Evolutionary conservation across 1,139 yeast species (phyloP), one percentile per base, ranked within the genome.

Genomic region (Yamadazyma conglobata): DNA sequence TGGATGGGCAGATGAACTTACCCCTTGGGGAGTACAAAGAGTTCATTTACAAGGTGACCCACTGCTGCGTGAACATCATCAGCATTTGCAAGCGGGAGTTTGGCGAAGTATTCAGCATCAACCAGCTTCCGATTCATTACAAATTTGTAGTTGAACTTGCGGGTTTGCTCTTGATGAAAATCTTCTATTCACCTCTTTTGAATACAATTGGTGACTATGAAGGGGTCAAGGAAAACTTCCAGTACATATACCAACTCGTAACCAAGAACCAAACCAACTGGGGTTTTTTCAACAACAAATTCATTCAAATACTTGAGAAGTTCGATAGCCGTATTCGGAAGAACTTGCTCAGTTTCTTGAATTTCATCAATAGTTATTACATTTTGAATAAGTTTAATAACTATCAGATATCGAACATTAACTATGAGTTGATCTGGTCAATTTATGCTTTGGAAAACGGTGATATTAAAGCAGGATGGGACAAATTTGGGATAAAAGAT

Each of bases 371-470:
- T 4, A 46, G 56, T 3, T 58, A 59, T 34, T 59, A 59, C 31
- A 44, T 67, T 31, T 49, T 67, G 20, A 56, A 55, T 22, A 51
- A 52, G 31, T 64, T 65, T 62, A 56, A 58, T 32, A 59, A 56
- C 36, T 60, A 63, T 44, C 57, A 66, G 35, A 63, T 58, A 10
- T 58, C 69, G 13, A 60, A 68, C 33, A 54, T 68, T 33, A 49
- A 51, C 24, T 64, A 62, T 40, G 74, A 68, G 42, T 44, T 68
- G 48, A 60, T 64, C 15, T 66, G 69, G 69, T 50, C 56, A 24
- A 58, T 66, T 22, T 63, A 61, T 44, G 53, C 56, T 32, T 39
- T 50, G 34, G 54, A 52, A 30, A 24, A 30, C 6, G 34, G 36
- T 3, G 32, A 35, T 15, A 29, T 18, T 15, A 46, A 42, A 10